Conservation (phyloP, 805 yeast species). For the Myxozyma udenii region DNA sequence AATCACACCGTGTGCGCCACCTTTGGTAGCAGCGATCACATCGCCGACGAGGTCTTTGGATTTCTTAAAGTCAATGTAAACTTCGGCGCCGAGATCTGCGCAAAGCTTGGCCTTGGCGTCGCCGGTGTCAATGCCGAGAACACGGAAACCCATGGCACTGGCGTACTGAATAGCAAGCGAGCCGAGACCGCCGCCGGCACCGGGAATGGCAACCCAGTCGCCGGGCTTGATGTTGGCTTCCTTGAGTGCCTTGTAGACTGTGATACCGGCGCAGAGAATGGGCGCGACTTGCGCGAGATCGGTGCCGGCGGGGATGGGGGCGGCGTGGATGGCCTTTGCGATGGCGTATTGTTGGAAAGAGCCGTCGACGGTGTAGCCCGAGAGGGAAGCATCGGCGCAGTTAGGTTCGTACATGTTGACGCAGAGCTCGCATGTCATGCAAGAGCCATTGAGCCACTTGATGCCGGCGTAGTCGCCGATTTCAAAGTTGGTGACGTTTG, state of each 20-base stretch:
- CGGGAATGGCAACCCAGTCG: slow-evolving; percentile 71
- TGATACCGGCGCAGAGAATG: slow-evolving; percentile 85
- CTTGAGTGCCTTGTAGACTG: slow-evolving; percentile 86
- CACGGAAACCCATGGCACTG: slow-evolving; percentile 70
- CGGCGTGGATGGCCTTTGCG: slow-evolving; percentile 48
- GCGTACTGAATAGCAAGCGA: slow-evolving; percentile 72
- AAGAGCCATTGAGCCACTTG: slow-evolving; percentile 78
- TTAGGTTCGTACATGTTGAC: slow-evolving; percentile 60
- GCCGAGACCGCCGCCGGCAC: slow-evolving; percentile 80
- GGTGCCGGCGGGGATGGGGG: slow-evolving; percentile 65
- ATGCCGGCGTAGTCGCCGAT: slow-evolving; percentile 79
- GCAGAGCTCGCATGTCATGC: slow-evolving; percentile 75
- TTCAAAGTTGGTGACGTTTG: slow-evolving; percentile 63
- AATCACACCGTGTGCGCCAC: slow-evolving; percentile 74
- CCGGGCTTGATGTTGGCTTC: slow-evolving; percentile 67
- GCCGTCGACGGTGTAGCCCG: slow-evolving; percentile 88
- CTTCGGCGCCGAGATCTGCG: slow-evolving; percentile 61
- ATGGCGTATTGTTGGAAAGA: slow-evolving; percentile 87
- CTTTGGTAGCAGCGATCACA: slow-evolving; percentile 55
- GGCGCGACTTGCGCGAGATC: slow-evolving; percentile 77
- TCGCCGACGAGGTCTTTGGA: slow-evolving; percentile 50
- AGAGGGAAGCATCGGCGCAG: slow-evolving; percentile 64
- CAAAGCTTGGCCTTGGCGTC: slow-evolving; percentile 55
- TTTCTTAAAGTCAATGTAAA: slow-evolving; percentile 4
- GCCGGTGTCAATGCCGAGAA: slow-evolving; percentile 69